Percentiles rank a stretch among this genome's conserved stretches.
phyloP scores from a whole-genome alignment of 1,139 yeast genomes.

The Kurtzmaniella quercitrusa region DNA sequence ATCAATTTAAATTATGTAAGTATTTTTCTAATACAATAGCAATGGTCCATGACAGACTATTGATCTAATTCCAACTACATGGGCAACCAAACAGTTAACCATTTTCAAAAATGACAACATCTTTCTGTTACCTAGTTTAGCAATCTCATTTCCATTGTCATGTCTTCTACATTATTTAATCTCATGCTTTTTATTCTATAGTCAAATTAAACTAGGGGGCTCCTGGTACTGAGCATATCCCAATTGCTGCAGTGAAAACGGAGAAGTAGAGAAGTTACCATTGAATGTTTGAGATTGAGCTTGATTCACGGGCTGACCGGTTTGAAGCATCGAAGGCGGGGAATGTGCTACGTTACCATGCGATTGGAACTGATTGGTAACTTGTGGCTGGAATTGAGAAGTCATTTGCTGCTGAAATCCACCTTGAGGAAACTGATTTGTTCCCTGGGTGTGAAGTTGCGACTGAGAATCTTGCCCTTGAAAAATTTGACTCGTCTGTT shows the following conservation, averaged over 20 bases:
- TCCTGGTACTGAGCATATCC: constrained; percentile 9
- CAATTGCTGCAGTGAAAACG: constrained; percentile 10
- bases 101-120: too few relatives aligned
- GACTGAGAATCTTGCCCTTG: constrained; percentile 12
- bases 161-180: background rate
- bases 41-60: too few relatives aligned
- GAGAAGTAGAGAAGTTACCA: constrained; percentile 8
- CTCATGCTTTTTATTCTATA: background rate
- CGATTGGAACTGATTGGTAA: constrained; percentile 8
- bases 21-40: too few relatives aligned
- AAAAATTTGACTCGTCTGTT: constrained; percentile 10
- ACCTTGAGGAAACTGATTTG: constrained; percentile 6
- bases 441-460: constrained; percentile 8
- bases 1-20: background rate
- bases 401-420: constrained; percentile 9
- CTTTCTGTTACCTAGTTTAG: too few relatives aligned
- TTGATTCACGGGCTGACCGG: background rate
- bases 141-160: too few relatives aligned
- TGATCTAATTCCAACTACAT: too few relatives aligned
- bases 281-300: constrained; percentile 6
- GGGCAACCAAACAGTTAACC: too few relatives aligned
- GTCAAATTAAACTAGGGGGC: constrained; percentile 23
- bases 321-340: background rate
- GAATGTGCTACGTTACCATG: constrained; percentile 3
- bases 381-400: constrained; percentile 3